phyloP scores from a whole-genome alignment of 768 basidiomycete genomes.

The Tylopilus sp. region DNA sequence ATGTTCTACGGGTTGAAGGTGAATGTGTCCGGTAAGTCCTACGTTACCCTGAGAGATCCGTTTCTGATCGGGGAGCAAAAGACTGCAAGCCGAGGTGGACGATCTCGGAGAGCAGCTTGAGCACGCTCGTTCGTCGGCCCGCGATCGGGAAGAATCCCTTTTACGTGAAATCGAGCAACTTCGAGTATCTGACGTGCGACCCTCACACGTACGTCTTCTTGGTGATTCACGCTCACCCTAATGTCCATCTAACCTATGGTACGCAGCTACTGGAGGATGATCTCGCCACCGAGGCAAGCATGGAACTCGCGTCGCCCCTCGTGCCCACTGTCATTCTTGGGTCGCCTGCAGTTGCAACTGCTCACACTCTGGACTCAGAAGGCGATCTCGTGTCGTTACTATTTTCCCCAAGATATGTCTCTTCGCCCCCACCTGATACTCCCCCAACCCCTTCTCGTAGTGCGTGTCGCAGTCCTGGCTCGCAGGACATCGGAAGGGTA shows the following conservation, averaged over 20 bases:
- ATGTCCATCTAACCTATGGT: no score
- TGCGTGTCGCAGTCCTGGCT: constrained; percentile 4
- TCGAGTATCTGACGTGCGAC: constrained; percentile 1
- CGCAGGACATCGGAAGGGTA: constrained; percentile 21
- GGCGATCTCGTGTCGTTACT: constrained; percentile 15
- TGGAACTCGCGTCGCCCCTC: constrained; percentile 54
- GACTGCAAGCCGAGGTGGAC: constrained; percentile 30
- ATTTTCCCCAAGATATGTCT: constrained; percentile 19
- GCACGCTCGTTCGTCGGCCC: constrained; percentile 17
- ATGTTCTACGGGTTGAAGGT: constrained; percentile 28
- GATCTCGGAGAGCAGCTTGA: constrained; percentile 33
- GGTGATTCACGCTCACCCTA: no score
- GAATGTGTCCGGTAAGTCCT: constrained; percentile 36
- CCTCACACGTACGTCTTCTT: constrained; percentile 4
- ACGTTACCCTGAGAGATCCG: background rate
- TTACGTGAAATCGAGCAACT: constrained; percentile 29
- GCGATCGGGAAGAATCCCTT: constrained; percentile 33
- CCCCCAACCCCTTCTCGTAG: background rate
- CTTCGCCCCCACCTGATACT: constrained; percentile 11
- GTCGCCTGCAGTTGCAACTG: constrained; percentile 1
- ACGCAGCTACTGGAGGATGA: constrained; percentile 30
- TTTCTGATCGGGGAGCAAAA: constrained; percentile 10
- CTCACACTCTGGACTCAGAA: constrained; percentile 2
- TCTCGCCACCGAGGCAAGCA: constrained; percentile 40
- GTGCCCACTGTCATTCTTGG: constrained; percentile 30